Conservation (phyloP, 2,329 filamentous ascomycete genomes). For the Beauveria medogensis region DNA sequence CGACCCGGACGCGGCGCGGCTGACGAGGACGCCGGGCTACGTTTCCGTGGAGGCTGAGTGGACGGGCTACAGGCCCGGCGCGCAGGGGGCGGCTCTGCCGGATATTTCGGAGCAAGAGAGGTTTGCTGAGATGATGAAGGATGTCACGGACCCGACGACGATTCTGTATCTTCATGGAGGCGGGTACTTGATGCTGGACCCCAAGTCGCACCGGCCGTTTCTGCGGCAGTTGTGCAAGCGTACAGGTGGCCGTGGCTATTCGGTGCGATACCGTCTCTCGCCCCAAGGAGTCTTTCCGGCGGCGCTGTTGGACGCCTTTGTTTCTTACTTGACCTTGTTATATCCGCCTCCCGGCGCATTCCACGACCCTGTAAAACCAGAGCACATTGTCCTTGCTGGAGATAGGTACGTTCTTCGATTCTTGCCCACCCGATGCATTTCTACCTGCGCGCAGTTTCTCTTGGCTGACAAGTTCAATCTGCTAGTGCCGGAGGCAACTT, state of each 20-base stretch:
- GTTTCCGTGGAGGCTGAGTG: slow-evolving; percentile 62
- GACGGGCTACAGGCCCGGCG: slow-evolving; percentile 60
- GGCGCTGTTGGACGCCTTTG: slow-evolving; percentile 63
- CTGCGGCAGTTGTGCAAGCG: slow-evolving; percentile 56
- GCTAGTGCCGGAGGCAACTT: slow-evolving; percentile 65
- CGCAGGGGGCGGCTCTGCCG: slow-evolving; percentile 41
- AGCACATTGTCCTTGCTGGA: slow-evolving; percentile 62
- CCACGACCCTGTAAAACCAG: slow-evolving; percentile 56
- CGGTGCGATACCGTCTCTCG: slow-evolving; percentile 65
- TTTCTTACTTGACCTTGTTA: slow-evolving; percentile 64
- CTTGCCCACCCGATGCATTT: neutral
- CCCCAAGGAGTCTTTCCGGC: slow-evolving; percentile 69
- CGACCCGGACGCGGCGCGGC: slow-evolving; percentile 9
- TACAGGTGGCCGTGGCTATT: slow-evolving; percentile 60
- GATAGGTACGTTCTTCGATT: slow-evolving; percentile 44
- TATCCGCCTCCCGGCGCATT: slow-evolving; percentile 61
- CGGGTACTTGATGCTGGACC: slow-evolving; percentile 66
- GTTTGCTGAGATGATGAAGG: slow-evolving; percentile 59
- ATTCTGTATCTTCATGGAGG: slow-evolving; percentile 72
- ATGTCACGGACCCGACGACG: slow-evolving; percentile 54
- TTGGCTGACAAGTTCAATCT: neutral
- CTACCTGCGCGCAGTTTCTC: neutral
- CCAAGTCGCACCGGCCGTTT: slow-evolving; percentile 53
- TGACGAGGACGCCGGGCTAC: slow-evolving; percentile 39
- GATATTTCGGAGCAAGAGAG: slow-evolving; percentile 53